A percentile compares a stretch with the other conserved stretches of the same genome.
phyloP scores from a whole-genome alignment of 1,139 yeast genomes.

The Diutina pseudorugosa region DNA sequence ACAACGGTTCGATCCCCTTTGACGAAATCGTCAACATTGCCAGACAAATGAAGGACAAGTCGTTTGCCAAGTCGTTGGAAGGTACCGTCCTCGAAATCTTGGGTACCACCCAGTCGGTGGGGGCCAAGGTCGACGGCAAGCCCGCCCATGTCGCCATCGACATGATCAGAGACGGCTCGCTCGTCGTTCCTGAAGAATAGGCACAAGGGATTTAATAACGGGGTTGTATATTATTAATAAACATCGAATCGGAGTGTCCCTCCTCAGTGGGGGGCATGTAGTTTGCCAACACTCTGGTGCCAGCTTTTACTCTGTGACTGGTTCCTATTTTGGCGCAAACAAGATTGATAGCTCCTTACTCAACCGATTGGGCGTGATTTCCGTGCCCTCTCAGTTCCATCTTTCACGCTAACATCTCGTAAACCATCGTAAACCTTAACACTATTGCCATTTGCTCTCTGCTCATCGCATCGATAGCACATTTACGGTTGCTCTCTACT shows the following conservation, averaged over 20 bases:
- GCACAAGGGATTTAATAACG: background rate
- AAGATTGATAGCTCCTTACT: slow-evolving; percentile 33
- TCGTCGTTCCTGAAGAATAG: slow-evolving; percentile 89
- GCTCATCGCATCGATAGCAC: too few relatives aligned
- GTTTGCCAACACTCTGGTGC: slow-evolving; percentile 98
- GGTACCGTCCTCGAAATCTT: slow-evolving; percentile 97
- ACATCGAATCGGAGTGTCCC: background rate
- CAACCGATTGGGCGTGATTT: background rate
- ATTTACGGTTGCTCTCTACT: too few relatives aligned
- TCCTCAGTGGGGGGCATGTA: slow-evolving; percentile 8
- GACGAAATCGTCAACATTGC: slow-evolving; percentile 97
- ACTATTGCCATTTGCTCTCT: background rate
- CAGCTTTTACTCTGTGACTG: slow-evolving; percentile 48
- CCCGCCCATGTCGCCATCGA: slow-evolving; percentile 99
- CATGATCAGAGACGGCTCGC: slow-evolving; percentile 96
- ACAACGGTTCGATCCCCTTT: slow-evolving; percentile 96
- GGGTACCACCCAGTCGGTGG: slow-evolving; percentile 99
- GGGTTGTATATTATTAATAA: slow-evolving; percentile 1
- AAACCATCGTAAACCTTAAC: background rate
- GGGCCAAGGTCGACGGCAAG: slow-evolving; percentile 98
- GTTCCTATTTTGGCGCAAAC: slow-evolving; percentile 98
- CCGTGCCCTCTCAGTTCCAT: background rate
- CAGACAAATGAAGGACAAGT: slow-evolving; percentile 94
- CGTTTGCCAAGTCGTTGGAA: slow-evolving; percentile 94
- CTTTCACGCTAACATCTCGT: background rate